Evolutionary conservation across 331 rosid species (phyloP).

Genomic region (Quercus tomentella): DNA sequence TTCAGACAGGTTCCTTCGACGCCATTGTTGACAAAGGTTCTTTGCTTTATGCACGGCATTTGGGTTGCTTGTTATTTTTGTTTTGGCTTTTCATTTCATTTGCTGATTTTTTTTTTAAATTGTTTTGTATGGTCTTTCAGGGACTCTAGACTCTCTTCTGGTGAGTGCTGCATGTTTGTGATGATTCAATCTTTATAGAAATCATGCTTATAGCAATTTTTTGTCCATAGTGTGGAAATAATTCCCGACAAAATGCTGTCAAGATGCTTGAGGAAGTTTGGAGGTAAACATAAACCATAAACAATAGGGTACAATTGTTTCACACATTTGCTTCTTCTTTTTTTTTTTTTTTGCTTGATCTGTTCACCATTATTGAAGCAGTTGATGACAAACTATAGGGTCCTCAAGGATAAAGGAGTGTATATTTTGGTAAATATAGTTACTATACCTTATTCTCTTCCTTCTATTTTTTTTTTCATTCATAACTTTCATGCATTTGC

Average conservation of each 20-base stretch:
- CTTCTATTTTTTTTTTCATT: not conserved
- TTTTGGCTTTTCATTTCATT: not conserved
- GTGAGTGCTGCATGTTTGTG: constrained; percentile 46
- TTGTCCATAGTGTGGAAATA: constrained; percentile 66
- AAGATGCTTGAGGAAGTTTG: constrained; percentile 78
- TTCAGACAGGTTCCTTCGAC: constrained; percentile 57
- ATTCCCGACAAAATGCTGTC: constrained; percentile 60
- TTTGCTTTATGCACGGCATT: not conserved
- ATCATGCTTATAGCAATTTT: constrained; percentile 13
- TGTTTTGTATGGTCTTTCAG: constrained; percentile 41
- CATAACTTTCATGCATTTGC: not conserved
- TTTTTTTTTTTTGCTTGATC: constrained; percentile 60
- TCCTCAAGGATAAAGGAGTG: constrained; percentile 86
- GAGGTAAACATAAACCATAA: constrained; percentile 63
- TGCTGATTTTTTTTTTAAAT: constrained; percentile 10
- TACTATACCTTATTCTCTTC: not conserved
- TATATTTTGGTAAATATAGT: constrained; percentile 67
- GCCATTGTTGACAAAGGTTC: constrained; percentile 78
- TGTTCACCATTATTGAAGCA: constrained; percentile 83
- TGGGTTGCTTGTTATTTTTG: not conserved
- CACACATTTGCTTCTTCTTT: constrained; percentile 17
- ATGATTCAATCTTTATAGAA: not conserved
- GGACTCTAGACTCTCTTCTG: constrained; percentile 90
- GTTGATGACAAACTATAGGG: constrained; percentile 96
- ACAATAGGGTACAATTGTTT: constrained; percentile 20